These are phyloP conservation scores for Coemansia sp. DNA, from an alignment of 192 early-diverging fungal species.

Conservation along the genomic window DNA sequence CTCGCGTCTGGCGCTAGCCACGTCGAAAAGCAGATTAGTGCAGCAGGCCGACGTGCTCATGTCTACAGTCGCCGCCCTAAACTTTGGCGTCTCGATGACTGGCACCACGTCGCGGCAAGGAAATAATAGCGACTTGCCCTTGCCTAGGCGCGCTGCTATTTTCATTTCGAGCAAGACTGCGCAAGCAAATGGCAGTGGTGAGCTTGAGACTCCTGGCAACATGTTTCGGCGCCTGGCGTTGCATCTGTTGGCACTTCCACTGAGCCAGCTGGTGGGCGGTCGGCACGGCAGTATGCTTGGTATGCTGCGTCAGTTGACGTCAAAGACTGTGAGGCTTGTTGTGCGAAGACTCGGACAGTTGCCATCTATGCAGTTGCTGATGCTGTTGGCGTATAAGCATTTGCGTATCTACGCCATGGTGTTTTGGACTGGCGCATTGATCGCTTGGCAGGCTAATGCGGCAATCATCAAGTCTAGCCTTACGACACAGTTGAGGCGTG, in stretches of 20 bases:
- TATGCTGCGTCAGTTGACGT: constrained; percentile 9
- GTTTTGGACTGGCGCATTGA: constrained; percentile 44
- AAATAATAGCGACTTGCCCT: neutral
- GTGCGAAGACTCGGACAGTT: constrained; percentile 21
- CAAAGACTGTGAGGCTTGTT: constrained; percentile 9
- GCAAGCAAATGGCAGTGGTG: neutral
- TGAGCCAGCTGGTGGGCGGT: constrained; percentile 42
- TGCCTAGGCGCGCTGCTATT: neutral
- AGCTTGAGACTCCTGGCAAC: neutral
- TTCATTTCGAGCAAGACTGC: neutral
- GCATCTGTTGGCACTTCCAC: constrained; percentile 38
- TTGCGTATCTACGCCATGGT: constrained; percentile 43
- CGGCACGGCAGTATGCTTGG: constrained; percentile 14
- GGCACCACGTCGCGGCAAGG: neutral
- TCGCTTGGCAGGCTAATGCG: constrained; percentile 50
- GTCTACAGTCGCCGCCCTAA: constrained; percentile 55
- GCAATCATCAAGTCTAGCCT: constrained; percentile 48
- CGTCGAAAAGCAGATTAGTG: constrained; percentile 41
- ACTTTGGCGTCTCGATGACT: constrained; percentile 37
- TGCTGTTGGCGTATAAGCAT: constrained; percentile 48
- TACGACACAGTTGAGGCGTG: constrained; percentile 30
- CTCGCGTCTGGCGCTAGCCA: constrained; percentile 36
- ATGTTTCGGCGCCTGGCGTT: constrained; percentile 10
- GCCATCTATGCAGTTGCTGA: constrained; percentile 29
- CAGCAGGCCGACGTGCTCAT: constrained; percentile 56